A percentile compares a stretch with the other conserved stretches of the same genome.
Conservation (phyloP, 2,329 filamentous ascomycete species). For the Hymenoscyphus albidus region DNA sequence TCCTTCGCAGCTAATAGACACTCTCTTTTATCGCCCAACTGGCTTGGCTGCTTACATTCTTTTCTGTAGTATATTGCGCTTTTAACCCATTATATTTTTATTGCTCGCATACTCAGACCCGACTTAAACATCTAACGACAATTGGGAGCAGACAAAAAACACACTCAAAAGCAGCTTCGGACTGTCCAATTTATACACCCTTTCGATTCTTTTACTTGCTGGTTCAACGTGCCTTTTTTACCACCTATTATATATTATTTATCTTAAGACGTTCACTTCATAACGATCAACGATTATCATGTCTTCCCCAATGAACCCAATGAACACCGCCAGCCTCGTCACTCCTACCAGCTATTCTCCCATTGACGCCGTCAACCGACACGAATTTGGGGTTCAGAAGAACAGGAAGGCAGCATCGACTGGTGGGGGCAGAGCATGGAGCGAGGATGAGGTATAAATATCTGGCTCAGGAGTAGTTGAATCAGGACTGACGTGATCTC, state of each 20-base stretch:
- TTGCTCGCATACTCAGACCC: slow-evolving; percentile 24
- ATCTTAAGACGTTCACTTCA: slow-evolving; percentile 18
- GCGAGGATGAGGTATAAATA: slow-evolving; percentile 69
- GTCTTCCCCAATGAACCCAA: slow-evolving; percentile 33
- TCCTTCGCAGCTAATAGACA: slow-evolving; percentile 36
- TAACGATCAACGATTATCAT: slow-evolving; percentile 32
- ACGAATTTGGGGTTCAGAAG: slow-evolving; percentile 59
- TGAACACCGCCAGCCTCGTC: slow-evolving; percentile 34
- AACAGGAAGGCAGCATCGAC: slow-evolving; percentile 65
- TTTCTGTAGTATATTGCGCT: slow-evolving; percentile 39
- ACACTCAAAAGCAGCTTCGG: slow-evolving; percentile 45
- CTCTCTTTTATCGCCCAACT: slow-evolving; percentile 49
- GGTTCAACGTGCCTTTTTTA: slow-evolving; percentile 30
- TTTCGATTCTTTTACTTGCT: slow-evolving; percentile 34
- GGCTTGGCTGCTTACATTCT: slow-evolving; percentile 52
- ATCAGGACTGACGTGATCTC: slow-evolving; percentile 14
- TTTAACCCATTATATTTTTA: slow-evolving; percentile 30
- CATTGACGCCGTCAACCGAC: slow-evolving; percentile 53
- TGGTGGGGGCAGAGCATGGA: slow-evolving; percentile 77
- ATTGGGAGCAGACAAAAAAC: slow-evolving; percentile 30
- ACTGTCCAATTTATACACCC: slow-evolving; percentile 36
- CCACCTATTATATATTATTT: slow-evolving; percentile 17
- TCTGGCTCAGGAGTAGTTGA: background rate
- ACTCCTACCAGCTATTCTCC: slow-evolving; percentile 33
- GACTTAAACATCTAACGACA: slow-evolving; percentile 18